These are phyloP conservation scores for Amesomyces nigricolor DNA, from an alignment of 2,329 filamentous ascomycete species.

Conservation along the genomic window DNA sequence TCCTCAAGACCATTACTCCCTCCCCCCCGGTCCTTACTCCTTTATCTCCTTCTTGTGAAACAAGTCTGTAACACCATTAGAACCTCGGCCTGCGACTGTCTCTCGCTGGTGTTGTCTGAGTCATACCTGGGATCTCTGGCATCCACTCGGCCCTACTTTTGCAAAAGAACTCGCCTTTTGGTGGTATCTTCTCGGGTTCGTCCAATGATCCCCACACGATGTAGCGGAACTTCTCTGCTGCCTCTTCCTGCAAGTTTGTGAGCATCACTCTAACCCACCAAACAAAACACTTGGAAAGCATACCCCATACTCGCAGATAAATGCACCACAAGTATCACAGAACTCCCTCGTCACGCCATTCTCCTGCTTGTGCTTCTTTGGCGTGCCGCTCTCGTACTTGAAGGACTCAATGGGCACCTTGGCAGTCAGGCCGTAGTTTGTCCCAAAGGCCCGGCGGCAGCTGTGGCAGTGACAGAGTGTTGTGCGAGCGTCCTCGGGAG, in stretches of 20 bases:
- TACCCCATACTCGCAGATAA: conserved; percentile 33
- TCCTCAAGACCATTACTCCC: no score
- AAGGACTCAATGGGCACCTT: conserved; percentile 30
- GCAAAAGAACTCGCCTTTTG: conserved; percentile 52
- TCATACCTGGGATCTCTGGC: conserved; percentile 41
- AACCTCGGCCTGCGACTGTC: neutral
- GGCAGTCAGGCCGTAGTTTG: conserved; percentile 32
- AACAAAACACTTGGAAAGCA: neutral
- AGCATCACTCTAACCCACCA: neutral
- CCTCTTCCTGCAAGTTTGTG: conserved; percentile 30
- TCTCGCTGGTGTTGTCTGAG: neutral
- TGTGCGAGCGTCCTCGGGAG: conserved; percentile 28
- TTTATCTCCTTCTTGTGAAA: conserved; percentile 44
- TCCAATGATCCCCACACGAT: conserved; percentile 45
- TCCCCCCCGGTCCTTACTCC: conserved; percentile 27
- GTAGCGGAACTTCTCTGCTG: conserved; percentile 41
- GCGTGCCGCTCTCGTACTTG: conserved; percentile 25
- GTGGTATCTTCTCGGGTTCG: conserved; percentile 42
- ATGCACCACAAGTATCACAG: conserved; percentile 30
- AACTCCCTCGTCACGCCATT: conserved; percentile 33
- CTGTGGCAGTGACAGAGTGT: conserved; percentile 33
- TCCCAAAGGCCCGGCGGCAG: conserved; percentile 32
- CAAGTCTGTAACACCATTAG: conserved; percentile 29
- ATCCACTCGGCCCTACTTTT: conserved; percentile 44
- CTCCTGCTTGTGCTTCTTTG: conserved; percentile 29